Conservation (phyloP, 2,329 filamentous ascomycete genomes). For the Claviceps africana region DNA sequence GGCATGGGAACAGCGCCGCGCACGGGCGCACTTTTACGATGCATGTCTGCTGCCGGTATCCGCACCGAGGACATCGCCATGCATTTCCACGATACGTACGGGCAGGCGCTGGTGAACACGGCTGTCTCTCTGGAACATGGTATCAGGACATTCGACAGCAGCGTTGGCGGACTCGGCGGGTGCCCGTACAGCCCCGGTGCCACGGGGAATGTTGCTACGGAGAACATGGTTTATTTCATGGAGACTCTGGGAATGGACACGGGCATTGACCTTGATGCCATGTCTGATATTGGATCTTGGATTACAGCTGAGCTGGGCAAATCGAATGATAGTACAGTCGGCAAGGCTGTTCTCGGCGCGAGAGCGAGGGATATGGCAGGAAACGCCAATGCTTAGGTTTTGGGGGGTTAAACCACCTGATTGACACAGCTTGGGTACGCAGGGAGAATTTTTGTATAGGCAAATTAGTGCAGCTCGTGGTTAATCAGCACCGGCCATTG, state of each 20-base stretch:
- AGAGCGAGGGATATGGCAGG: slow-evolving; percentile 18
- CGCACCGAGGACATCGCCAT: slow-evolving; percentile 58
- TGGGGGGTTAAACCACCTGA: background rate
- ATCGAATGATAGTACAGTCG: slow-evolving; percentile 51
- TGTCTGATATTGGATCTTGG: slow-evolving; percentile 59
- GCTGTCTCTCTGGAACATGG: slow-evolving; percentile 66
- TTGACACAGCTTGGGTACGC: background rate
- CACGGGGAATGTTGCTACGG: slow-evolving; percentile 74
- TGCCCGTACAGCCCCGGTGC: slow-evolving; percentile 78
- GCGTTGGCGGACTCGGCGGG: slow-evolving; percentile 67
- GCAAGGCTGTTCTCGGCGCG: slow-evolving; percentile 46
- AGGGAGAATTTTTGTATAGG: background rate
- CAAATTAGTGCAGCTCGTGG: background rate
- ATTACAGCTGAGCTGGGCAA: slow-evolving; percentile 51
- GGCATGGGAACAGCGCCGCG: slow-evolving; percentile 75
- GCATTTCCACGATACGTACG: slow-evolving; percentile 85
- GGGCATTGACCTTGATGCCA: slow-evolving; percentile 52
- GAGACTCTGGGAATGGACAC: slow-evolving; percentile 62
- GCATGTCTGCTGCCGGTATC: slow-evolving; percentile 52
- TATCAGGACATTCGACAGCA: slow-evolving; percentile 64
- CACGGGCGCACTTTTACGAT: slow-evolving; percentile 49
- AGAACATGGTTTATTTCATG: slow-evolving; percentile 69
- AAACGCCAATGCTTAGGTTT: slow-evolving; percentile 11
- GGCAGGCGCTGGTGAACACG: slow-evolving; percentile 71
- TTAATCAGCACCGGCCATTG: background rate